A percentile compares a stretch with the other conserved stretches of the same genome.
These are phyloP conservation scores for Blepharisma stoltei DNA, from an alignment of 73 alveolate genomes.

Conservation along the genomic window DNA sequence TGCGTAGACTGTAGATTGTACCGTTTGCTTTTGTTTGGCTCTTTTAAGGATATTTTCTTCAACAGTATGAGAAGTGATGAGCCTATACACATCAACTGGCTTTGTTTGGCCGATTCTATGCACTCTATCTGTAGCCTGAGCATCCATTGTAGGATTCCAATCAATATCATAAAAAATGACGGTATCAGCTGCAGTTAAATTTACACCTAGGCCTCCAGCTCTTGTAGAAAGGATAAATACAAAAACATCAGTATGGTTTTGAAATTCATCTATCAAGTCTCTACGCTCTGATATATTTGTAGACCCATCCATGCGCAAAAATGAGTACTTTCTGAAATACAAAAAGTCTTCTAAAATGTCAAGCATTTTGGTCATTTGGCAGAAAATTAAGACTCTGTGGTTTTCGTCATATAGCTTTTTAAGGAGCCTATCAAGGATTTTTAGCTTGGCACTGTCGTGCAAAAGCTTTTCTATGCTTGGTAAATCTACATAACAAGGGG, in stretches of 20 bases:
- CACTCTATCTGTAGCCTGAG: constrained; percentile 98
- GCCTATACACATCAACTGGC: constrained; percentile 92
- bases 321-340: constrained; percentile 80
- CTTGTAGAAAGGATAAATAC: constrained; percentile 94
- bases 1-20: constrained; percentile 95
- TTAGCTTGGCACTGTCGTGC: constrained; percentile 36
- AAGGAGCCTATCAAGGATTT: constrained; percentile 74
- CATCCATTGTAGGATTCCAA: constrained; percentile 99
- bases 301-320: constrained; percentile 98
- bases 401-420: constrained; percentile 68
- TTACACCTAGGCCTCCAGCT: constrained; percentile 99
- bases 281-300: constrained; percentile 92
- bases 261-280: constrained; percentile 65
- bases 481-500: constrained; percentile 56
- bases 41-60: constrained; percentile 97
- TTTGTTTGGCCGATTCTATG: constrained; percentile 98
- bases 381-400: constrained; percentile 92
- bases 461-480: constrained; percentile 33
- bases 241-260: constrained; percentile 82
- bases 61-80: constrained; percentile 91
- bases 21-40: constrained; percentile 95
- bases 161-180: constrained; percentile 98
- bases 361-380: constrained; percentile 98
- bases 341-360: constrained; percentile 96
- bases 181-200: constrained; percentile 97